Evolutionary conservation across 768 basidiomycete species (phyloP).

Genomic region (Serpula lacrymans): DNA sequence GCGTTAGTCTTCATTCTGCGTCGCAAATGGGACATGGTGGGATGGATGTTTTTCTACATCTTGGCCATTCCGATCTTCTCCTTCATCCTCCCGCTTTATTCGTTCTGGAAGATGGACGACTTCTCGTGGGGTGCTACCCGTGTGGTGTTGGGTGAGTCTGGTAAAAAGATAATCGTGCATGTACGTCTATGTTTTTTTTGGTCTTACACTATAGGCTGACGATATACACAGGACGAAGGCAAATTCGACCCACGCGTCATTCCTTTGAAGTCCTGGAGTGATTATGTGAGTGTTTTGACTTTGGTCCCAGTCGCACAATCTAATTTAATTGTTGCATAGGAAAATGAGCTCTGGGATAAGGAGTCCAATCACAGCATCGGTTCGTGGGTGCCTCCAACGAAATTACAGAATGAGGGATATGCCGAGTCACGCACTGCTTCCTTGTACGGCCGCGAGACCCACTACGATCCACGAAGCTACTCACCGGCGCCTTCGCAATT

Average conservation of each 20-base stretch:
- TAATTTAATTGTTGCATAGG: conserved; percentile 36
- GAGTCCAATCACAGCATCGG: conserved; percentile 95
- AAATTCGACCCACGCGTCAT: conserved; percentile 94
- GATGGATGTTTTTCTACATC: conserved; percentile 97
- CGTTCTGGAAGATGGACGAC: conserved; percentile 98
- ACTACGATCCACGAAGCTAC: conserved; percentile 71
- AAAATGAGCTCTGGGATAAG: conserved; percentile 97
- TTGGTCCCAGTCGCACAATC: neutral
- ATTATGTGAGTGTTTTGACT: conserved; percentile 61
- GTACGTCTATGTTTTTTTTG: conserved; percentile 43
- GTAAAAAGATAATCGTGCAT: conserved; percentile 94
- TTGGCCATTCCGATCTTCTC: conserved; percentile 91
- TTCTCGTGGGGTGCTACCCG: conserved; percentile 96
- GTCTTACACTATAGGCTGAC: conserved; percentile 8
- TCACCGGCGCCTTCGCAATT: conserved; percentile 76
- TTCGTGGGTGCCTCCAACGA: conserved; percentile 82
- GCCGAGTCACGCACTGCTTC: conserved; percentile 77
- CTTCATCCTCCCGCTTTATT: conserved; percentile 89
- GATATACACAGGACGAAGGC: conserved; percentile 76
- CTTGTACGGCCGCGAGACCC: conserved; percentile 83
- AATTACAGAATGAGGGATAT: conserved; percentile 69
- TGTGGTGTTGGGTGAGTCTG: conserved; percentile 89
- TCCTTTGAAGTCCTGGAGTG: conserved; percentile 95
- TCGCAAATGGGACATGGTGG: conserved; percentile 98
- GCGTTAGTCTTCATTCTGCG: conserved; percentile 88